Conservation (phyloP, 257 asterid species). For the Nicotiana benthamiana region DNA sequence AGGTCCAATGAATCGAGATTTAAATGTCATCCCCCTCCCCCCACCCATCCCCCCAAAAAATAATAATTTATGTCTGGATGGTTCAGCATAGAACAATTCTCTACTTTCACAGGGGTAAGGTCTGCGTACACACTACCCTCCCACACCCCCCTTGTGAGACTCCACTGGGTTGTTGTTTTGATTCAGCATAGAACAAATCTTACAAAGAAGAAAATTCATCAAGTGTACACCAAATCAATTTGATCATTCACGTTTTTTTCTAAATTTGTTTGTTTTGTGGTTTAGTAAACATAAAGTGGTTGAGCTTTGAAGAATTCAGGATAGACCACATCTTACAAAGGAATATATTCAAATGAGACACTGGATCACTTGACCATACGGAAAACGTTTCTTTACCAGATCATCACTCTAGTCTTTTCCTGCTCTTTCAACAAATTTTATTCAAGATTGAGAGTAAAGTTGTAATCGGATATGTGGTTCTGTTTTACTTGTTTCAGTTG, state of each 20-base stretch:
- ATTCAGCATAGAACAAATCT: neutral
- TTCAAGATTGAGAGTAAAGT: neutral
- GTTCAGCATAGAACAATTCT: neutral
- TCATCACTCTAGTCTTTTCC: neutral
- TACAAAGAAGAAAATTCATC: neutral
- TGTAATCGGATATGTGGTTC: neutral
- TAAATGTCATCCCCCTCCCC: neutral
- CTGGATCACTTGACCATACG: neutral
- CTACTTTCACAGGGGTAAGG: too few relatives aligned
- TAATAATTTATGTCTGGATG: neutral
- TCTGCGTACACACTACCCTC: too few relatives aligned
- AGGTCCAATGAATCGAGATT: neutral
- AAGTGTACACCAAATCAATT: neutral
- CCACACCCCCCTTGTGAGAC: too few relatives aligned
- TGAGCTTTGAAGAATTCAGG: neutral
- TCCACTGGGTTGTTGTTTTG: too few relatives aligned
- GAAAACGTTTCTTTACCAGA: neutral
- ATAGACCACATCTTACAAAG: neutral
- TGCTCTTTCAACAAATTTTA: neutral
- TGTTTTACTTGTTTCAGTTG: neutral
- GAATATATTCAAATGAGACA: neutral
- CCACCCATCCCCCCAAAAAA: neutral
- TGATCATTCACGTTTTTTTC: neutral
- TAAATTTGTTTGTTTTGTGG: neutral
- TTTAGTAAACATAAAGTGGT: neutral